Conservation (phyloP, 148 eudicot genomes). For the Polygonum aviculare region DNA sequence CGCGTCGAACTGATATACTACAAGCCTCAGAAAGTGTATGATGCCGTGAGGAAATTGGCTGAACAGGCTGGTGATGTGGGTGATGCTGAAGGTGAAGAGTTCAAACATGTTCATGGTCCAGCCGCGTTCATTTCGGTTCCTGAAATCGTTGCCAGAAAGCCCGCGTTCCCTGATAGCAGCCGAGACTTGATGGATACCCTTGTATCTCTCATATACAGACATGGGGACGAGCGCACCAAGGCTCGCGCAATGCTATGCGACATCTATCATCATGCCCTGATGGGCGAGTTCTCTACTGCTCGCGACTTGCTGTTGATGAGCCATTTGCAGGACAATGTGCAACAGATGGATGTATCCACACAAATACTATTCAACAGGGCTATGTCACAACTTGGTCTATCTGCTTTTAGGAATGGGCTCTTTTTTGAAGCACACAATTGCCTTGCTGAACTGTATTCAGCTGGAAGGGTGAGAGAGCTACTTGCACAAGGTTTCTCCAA, state of each 20-base stretch:
- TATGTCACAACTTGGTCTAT: conserved; percentile 88
- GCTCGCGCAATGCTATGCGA: conserved; percentile 97
- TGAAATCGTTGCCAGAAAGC: conserved; percentile 61
- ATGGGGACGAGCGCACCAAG: conserved; percentile 85
- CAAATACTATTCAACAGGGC: conserved; percentile 83
- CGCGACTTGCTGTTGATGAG: conserved; percentile 88
- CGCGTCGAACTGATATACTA: conserved; percentile 68
- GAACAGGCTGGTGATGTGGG: conserved; percentile 39
- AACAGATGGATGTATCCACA: conserved; percentile 78
- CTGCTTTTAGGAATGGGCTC: conserved; percentile 76
- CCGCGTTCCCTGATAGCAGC: conserved; percentile 64
- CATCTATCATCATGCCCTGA: conserved; percentile 82
- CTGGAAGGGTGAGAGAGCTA: conserved; percentile 88
- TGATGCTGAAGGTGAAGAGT: conserved; percentile 32
- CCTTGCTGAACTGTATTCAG: conserved; percentile 73
- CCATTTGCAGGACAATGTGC: conserved; percentile 82
- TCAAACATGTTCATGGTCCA: conserved; percentile 35
- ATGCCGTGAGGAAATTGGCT: conserved; percentile 73
- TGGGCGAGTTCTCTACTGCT: conserved; percentile 62
- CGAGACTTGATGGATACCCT: conserved; percentile 74
- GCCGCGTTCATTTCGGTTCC: conserved; percentile 63
- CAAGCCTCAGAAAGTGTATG: conserved; percentile 79
- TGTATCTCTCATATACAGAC: conserved; percentile 72
- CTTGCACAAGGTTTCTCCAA: conserved; percentile 91
- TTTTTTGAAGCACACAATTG: conserved; percentile 70